These are phyloP conservation scores for Plasmopara viticola DNA, from an alignment of 352 stramenopile genomes.

Conservation along the genomic window DNA sequence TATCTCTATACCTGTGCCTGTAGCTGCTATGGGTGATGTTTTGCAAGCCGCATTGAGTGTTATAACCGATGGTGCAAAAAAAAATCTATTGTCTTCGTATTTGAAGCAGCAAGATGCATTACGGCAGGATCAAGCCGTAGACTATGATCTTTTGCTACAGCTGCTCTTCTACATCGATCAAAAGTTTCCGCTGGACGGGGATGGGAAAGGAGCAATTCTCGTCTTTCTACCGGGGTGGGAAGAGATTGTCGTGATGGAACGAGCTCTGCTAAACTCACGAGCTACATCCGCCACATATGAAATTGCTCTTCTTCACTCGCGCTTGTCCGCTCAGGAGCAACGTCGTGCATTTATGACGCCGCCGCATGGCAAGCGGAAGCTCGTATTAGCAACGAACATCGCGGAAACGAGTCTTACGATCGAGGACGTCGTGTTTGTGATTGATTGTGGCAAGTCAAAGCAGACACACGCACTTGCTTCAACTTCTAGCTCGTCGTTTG, in stretches of 20 bases:
- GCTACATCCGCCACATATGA: conserved; percentile 49
- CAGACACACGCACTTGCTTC: conserved; percentile 57
- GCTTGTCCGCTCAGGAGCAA: conserved; percentile 64
- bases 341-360: conserved; percentile 61
- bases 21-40: not conserved
- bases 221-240: conserved; percentile 83
- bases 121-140: conserved; percentile 41
- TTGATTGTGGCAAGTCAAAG: conserved; percentile 83
- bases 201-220: conserved; percentile 63
- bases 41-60: conserved; percentile 28
- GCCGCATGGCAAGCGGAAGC: conserved; percentile 54
- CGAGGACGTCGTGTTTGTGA: conserved; percentile 90
- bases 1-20: conserved; percentile 9
- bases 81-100: conserved; percentile 43
- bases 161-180: conserved; percentile 57
- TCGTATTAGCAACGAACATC: conserved; percentile 93
- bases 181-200: conserved; percentile 41
- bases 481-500: conserved; percentile 73
- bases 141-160: conserved; percentile 19
- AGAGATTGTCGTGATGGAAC: conserved; percentile 77
- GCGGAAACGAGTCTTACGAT: conserved; percentile 96
- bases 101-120: conserved; percentile 55
- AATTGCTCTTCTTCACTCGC: conserved; percentile 69
- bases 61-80: conserved; percentile 31
- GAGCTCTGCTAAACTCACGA: conserved; percentile 45